Evolutionary conservation across 345 rosid genomes (phyloP), one percentile per base, ranked within the genome.

Genomic region (Citrus reticulata): DNA sequence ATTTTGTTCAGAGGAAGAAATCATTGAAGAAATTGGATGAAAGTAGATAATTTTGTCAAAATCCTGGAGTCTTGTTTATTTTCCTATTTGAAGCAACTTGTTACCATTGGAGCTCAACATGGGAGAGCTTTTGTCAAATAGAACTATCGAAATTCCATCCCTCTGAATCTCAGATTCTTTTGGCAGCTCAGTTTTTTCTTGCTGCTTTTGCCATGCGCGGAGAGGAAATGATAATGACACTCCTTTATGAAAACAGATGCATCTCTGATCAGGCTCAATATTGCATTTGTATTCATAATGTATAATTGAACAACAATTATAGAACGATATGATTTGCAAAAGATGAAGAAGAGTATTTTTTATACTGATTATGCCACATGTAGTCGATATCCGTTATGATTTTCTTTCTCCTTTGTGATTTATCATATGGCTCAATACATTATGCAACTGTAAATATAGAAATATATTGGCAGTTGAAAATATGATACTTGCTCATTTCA

Each of bases 21-120:
- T 76, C 40, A 71, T 85, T 20, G 82, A 84, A 76, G 83, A 81
- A 77, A 34, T 62, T 49, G 86, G 77, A 75, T 83, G 81, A 79
- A 67, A 59, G 35, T 46, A 22, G n/a, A 29, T 19, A n/a, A 35
- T 42, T 77, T 11, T 25, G 22, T 16, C 40, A 24, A 27, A 64
- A 51, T 10, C n/a, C 34, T 0, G 30, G 29, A n/a, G 54, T 34
- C 29, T 46, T 49, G 42, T 32, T 71, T 34, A 30, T 32, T 6
- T 17, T 22, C 6, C 22, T 54, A 54, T 54, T 51, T 16, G 2
- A 5, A 17, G 51, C 22, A 19, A 54, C 22, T 16, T 19, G 19
- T 7, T 32, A 32, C 4, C 68, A 25, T 27, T 9, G 17, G 14
- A 27, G 59, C 69, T 34, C 25, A 62, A 40, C 9, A 27, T 2